Percentiles rank a stretch among this genome's conserved stretches.
These are phyloP conservation scores for Dothideomycetidae sp. DNA, from an alignment of 2,329 filamentous ascomycete species.

Conservation along the genomic window DNA sequence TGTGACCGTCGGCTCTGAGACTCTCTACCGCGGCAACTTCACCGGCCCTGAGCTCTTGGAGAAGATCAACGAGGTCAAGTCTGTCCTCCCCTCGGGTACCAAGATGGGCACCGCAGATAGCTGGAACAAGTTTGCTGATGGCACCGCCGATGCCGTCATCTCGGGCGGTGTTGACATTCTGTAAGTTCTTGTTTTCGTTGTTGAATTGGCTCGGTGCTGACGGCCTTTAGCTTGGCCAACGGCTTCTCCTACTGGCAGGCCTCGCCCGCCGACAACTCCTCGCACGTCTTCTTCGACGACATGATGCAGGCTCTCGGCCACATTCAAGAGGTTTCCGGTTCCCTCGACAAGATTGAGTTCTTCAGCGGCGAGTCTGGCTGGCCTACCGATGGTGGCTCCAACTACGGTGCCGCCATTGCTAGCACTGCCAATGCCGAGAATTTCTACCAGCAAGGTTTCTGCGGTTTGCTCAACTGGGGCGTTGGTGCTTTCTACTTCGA, in stretches of 20 bases:
- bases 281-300: conserved; percentile 51
- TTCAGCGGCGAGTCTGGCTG: conserved; percentile 57
- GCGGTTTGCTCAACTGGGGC: conserved; percentile 49
- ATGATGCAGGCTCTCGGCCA: conserved; percentile 49
- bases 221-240: conserved; percentile 40
- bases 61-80: conserved; percentile 49
- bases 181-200: conserved; percentile 23
- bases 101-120: conserved; percentile 55
- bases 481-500: conserved; percentile 61
- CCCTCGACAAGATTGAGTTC: conserved; percentile 43
- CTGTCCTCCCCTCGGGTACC: conserved; percentile 36
- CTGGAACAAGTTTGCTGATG: conserved; percentile 59
- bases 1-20: conserved; percentile 57
- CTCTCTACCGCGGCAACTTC: conserved; percentile 54
- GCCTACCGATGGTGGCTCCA: conserved; percentile 47
- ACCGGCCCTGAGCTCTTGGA: conserved; percentile 44
- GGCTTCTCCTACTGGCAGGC: conserved; percentile 64
- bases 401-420: conserved; percentile 48
- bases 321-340: conserved; percentile 45
- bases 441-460: conserved; percentile 50
- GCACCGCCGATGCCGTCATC: conserved; percentile 51
- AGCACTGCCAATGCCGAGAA: conserved; percentile 42
- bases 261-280: conserved; percentile 42
- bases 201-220: conserved; percentile 6
- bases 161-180: conserved; percentile 45